phyloP scores from a whole-genome alignment of 768 basidiomycete species.

The Auricularia sp. region DNA sequence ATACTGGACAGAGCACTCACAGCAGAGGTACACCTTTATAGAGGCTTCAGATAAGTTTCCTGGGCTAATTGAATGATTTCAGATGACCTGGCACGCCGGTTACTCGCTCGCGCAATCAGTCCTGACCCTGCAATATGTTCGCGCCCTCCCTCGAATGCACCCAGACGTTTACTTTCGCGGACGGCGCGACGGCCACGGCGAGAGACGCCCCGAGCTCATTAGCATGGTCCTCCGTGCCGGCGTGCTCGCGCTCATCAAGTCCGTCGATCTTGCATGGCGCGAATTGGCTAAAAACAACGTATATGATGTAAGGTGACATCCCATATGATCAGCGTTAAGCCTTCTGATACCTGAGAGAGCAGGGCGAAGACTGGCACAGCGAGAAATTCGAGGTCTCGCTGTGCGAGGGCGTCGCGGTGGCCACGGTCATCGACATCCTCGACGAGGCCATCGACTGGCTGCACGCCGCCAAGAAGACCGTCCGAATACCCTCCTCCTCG shows the following conservation, averaged over 20 bases:
- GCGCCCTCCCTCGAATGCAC: conserved; percentile 44
- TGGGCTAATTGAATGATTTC: conserved; percentile 3
- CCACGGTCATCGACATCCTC: conserved; percentile 41
- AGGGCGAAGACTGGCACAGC: conserved; percentile 84
- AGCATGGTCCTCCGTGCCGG: conserved; percentile 58
- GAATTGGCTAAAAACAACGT: conserved; percentile 69
- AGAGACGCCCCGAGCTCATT: conserved; percentile 55
- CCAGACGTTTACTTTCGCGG: conserved; percentile 35
- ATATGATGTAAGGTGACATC: conserved; percentile 52
- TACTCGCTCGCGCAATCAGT: conserved; percentile 80
- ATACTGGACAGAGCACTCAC: conserved; percentile 69
- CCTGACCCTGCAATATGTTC: conserved; percentile 67
- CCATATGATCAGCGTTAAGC: conserved; percentile 11
- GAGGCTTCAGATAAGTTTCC: background rate
- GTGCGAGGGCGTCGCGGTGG: conserved; percentile 50
- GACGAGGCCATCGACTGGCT: conserved; percentile 60
- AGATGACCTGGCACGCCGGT: conserved; percentile 87
- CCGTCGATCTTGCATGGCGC: conserved; percentile 71
- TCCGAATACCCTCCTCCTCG: conserved; percentile 8
- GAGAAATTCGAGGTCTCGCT: conserved; percentile 80
- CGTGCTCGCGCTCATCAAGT: conserved; percentile 64
- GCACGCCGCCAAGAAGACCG: conserved; percentile 9
- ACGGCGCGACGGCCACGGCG: conserved; percentile 15
- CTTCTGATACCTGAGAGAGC: background rate
- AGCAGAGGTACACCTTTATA: conserved; percentile 45